These are phyloP conservation scores for Trichosporon coremiiforme DNA, from an alignment of 1,284 basidiomycete species.

Conservation along the genomic window DNA sequence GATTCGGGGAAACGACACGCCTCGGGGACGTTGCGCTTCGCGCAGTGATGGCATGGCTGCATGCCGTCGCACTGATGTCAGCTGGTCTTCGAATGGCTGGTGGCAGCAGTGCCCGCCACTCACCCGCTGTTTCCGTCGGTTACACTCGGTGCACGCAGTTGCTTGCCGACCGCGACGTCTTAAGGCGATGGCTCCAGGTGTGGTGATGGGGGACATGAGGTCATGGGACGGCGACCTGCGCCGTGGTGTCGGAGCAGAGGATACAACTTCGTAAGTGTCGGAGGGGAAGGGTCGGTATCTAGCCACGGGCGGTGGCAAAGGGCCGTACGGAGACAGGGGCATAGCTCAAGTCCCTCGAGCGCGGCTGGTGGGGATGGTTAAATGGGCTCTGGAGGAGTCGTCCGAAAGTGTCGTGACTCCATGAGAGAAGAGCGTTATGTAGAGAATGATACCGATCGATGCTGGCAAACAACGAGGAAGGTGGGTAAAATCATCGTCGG, in stretches of 20 bases:
- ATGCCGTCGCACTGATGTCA: slow-evolving; percentile 37
- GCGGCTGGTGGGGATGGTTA: neutral
- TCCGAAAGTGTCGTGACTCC: neutral
- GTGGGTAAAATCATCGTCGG: neutral
- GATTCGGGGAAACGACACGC: slow-evolving; percentile 31
- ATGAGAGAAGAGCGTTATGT: slow-evolving; percentile 10
- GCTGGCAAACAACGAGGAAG: neutral
- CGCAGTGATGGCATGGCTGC: slow-evolving; percentile 36
- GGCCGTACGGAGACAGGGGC: slow-evolving; percentile 13
- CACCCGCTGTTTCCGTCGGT: slow-evolving; percentile 38
- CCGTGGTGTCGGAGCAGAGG: neutral
- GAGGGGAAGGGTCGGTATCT: slow-evolving; percentile 9
- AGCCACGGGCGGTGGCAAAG: neutral
- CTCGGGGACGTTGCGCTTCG: slow-evolving; percentile 33
- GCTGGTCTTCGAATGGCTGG: neutral
- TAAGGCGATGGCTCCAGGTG: neutral
- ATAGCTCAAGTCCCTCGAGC: neutral
- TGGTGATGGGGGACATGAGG: slow-evolving; percentile 20
- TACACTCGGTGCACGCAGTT: slow-evolving; percentile 39
- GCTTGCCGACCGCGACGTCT: slow-evolving; percentile 34
- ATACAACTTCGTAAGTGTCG: neutral
- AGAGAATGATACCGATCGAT: neutral
- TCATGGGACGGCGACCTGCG: slow-evolving; percentile 16
- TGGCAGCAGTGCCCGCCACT: neutral
- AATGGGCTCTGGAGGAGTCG: neutral